Evolutionary conservation across 148 eudicot genomes (phyloP).

Genomic region (Cornus florida): DNA sequence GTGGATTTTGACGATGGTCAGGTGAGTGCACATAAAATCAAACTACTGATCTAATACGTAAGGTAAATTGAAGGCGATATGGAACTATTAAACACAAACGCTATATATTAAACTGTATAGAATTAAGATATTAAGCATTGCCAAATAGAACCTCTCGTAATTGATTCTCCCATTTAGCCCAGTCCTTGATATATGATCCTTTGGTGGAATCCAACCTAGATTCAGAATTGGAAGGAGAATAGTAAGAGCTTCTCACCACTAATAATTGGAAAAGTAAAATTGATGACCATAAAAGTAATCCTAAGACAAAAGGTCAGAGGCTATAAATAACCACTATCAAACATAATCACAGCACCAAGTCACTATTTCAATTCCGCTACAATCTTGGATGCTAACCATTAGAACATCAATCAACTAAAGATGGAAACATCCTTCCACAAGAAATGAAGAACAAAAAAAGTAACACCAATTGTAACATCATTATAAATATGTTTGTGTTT

Average conservation of each 20-base stretch:
- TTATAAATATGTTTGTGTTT: neutral
- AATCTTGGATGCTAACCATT: neutral
- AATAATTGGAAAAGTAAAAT: neutral
- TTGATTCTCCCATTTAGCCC: slow-evolving; percentile 86
- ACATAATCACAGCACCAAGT: neutral
- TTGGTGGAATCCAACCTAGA: slow-evolving; percentile 77
- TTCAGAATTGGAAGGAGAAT: slow-evolving; percentile 9
- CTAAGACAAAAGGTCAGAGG: too few relatives aligned
- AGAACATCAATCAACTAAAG: neutral
- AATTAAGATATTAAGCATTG: slow-evolving; percentile 59
- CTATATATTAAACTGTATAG: slow-evolving; percentile 61
- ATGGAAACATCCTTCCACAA: neutral
- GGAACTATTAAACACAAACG: neutral
- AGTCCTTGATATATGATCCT: slow-evolving; percentile 77
- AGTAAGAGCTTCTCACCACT: neutral
- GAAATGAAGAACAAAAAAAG: neutral
- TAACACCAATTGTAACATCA: neutral
- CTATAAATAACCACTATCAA: too few relatives aligned
- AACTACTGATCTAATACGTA: too few relatives aligned
- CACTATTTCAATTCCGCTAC: neutral
- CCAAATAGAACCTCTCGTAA: slow-evolving; percentile 52
- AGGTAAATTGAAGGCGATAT: neutral
- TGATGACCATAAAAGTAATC: too few relatives aligned
- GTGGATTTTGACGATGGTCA: too few relatives aligned
- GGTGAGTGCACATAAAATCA: too few relatives aligned